A percentile compares a stretch with the other conserved stretches of the same genome.
Conservation (phyloP, 1,284 basidiomycete species). For the Trametes pubescens region DNA sequence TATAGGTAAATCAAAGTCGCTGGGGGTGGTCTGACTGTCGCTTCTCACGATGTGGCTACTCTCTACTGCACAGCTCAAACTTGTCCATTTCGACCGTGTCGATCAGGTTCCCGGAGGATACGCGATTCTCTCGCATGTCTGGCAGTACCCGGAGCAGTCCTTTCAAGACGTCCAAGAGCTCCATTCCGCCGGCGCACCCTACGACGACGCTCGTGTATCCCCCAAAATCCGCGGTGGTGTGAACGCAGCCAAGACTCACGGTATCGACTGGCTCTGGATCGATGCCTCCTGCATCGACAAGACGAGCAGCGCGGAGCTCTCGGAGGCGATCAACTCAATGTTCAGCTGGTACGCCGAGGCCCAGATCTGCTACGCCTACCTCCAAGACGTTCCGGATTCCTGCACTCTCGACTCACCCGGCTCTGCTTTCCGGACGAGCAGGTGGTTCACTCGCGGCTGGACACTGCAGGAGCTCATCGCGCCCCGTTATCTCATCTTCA, state of each 20-base stretch:
- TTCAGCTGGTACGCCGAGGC: conserved; percentile 12
- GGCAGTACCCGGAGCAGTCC: neutral
- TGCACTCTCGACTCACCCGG: neutral
- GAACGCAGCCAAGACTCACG: conserved; percentile 6
- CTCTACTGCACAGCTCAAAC: neutral
- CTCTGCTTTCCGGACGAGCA: conserved; percentile 3
- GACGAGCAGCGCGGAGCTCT: conserved; percentile 16
- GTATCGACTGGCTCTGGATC: conserved; percentile 16
- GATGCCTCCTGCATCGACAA: conserved; percentile 12
- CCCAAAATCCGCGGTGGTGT: conserved; percentile 7
- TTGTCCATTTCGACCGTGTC: neutral
- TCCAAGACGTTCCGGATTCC: conserved; percentile 13
- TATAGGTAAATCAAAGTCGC: too few relatives aligned
- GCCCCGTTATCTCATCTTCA: conserved; percentile 8
- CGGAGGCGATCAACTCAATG: conserved; percentile 21
- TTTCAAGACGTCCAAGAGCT: neutral
- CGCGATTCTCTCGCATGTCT: conserved; percentile 6
- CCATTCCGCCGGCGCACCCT: too few relatives aligned
- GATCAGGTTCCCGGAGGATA: conserved; percentile 4
- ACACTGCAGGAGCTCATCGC: conserved; percentile 11
- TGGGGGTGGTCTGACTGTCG: too few relatives aligned
- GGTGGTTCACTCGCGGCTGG: conserved; percentile 10
- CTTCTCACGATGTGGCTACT: conserved; percentile 10
- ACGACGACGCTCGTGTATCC: neutral
- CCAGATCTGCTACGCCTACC: conserved; percentile 14